Base-by-base conservation (phyloP, 2,329 filamentous ascomycete genomes). In the Nemania abortiva region DNA sequence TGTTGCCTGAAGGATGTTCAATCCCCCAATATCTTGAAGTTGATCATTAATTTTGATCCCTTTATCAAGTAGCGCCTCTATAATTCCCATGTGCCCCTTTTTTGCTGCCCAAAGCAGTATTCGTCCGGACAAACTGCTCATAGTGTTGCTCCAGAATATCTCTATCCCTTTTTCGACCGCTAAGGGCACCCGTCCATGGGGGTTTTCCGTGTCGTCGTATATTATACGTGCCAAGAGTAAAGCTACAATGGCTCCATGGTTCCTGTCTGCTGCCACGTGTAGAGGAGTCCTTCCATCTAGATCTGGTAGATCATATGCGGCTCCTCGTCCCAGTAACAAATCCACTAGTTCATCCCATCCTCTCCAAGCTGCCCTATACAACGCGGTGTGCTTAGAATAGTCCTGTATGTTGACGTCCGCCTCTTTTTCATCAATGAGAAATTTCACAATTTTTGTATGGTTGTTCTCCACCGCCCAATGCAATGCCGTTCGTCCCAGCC, bases 361-460 rank as follows among this genome's bases (percentile, higher is more conserved):
- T 58, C 59, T 63, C 53, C 15, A 54, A 27, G 47, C 58, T n/a
- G 59, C 52, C 54, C 65, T 57, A 22, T 7, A 63, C 31, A 67
- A 49, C 4, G 65, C 58, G 3, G 53, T 63, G 49, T 67, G 39
- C 9, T 27, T 6, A 27, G 24, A 57, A 24, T 7, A 9, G 27
- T 67, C 54, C n/a, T 34, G 34, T 15, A 47, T 18, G 49, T 67
- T 6, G 31, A 54, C 24, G 1, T 45, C n/a, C 6, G 59, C 59
- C 7, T 29, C 7, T 6, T 39, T 49, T 2, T 47, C 27, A 10
- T n/a, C n/a, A n/a, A 57, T 31, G 15, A 67, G 54, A 1, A 58
- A 9, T 20, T 31, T 54, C 7, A 54, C 59, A n/a, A 63, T 20
- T 34, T 42, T 42, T n/a, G 6, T 0, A 15, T 63, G 65, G 37